A percentile compares a stretch with the other conserved stretches of the same genome.
phyloP scores from a whole-genome alignment of 2,329 filamentous ascomycete genomes.

The Ceratocystis huliohia region DNA sequence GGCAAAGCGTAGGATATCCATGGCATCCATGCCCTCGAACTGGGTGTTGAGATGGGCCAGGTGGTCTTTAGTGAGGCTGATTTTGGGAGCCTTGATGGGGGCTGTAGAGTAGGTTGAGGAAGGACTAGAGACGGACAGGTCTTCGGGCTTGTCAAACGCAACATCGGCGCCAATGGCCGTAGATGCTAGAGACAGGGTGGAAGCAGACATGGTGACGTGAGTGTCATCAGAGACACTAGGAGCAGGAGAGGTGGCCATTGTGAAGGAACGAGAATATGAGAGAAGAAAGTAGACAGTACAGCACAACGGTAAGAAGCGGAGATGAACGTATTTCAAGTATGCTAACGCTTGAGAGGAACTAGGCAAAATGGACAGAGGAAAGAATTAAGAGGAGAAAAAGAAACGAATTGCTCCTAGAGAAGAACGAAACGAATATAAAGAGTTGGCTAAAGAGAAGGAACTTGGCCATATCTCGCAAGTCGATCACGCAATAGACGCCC shows the following conservation, averaged over 20 bases:
- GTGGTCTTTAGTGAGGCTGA: slow-evolving; percentile 79
- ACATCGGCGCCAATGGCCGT: slow-evolving; percentile 25
- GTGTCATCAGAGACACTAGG: slow-evolving; percentile 16
- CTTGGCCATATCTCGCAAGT: neutral
- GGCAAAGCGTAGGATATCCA: slow-evolving; percentile 88
- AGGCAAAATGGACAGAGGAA: neutral
- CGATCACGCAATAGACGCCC: slow-evolving; percentile 12
- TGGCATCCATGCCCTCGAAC: slow-evolving; percentile 72
- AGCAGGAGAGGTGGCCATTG: slow-evolving; percentile 17
- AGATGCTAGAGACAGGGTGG: slow-evolving; percentile 19
- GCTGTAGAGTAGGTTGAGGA: slow-evolving; percentile 24
- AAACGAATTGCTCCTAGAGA: neutral
- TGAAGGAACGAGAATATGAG: neutral
- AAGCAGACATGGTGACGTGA: slow-evolving; percentile 17
- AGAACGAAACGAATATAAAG: neutral
- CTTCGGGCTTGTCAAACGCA: slow-evolving; percentile 35
- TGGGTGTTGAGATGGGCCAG: slow-evolving; percentile 83
- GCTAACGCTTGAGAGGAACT: neutral
- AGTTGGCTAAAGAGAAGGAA: neutral
- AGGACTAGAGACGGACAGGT: slow-evolving; percentile 80
- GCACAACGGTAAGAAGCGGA: neutral
- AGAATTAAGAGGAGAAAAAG: slow-evolving; percentile 13
- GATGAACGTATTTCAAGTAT: neutral
- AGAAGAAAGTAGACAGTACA: slow-evolving; percentile 14
- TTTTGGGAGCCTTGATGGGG: slow-evolving; percentile 46